Percentiles rank a stretch among this genome's conserved stretches.
phyloP scores from a whole-genome alignment of 192 early-diverging fungal species.

The Backusella macrospora region DNA sequence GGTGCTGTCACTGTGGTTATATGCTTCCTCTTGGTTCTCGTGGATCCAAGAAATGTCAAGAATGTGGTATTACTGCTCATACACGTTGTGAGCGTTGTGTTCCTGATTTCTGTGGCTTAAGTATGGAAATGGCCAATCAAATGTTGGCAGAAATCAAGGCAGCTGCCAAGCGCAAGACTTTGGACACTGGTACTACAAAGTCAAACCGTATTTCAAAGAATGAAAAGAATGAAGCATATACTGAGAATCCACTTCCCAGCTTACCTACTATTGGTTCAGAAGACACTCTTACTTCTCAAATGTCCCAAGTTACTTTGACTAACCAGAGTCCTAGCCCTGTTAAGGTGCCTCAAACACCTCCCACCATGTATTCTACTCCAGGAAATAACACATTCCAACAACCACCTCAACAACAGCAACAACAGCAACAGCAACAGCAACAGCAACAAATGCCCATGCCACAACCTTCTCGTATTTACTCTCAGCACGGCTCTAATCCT shows the following conservation, averaged over 20 bases:
- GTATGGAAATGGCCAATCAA: constrained; percentile 80
- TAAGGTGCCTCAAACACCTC: constrained; percentile 23
- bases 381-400: neutral
- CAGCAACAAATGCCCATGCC: neutral
- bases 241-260: neutral
- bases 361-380: constrained; percentile 17
- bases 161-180: constrained; percentile 32
- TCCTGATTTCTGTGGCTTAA: constrained; percentile 91
- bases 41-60: constrained; percentile 57
- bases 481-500: constrained; percentile 1
- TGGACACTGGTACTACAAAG: constrained; percentile 32
- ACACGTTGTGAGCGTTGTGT: constrained; percentile 79
- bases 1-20: constrained; percentile 98
- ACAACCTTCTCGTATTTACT: constrained; percentile 18
- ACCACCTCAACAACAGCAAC: neutral
- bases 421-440: neutral
- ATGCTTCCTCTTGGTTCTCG: constrained; percentile 87
- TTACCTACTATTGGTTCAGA: constrained; percentile 4
- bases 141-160: constrained; percentile 84
- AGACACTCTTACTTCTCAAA: constrained; percentile 20
- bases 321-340: constrained; percentile 17
- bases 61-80: constrained; percentile 84
- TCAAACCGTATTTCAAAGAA: constrained; percentile 14
- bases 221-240: neutral
- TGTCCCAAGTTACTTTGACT: neutral